These are phyloP conservation scores for Irpex lacteus DNA, from an alignment of 1,284 basidiomycete genomes.

Conservation along the genomic window DNA sequence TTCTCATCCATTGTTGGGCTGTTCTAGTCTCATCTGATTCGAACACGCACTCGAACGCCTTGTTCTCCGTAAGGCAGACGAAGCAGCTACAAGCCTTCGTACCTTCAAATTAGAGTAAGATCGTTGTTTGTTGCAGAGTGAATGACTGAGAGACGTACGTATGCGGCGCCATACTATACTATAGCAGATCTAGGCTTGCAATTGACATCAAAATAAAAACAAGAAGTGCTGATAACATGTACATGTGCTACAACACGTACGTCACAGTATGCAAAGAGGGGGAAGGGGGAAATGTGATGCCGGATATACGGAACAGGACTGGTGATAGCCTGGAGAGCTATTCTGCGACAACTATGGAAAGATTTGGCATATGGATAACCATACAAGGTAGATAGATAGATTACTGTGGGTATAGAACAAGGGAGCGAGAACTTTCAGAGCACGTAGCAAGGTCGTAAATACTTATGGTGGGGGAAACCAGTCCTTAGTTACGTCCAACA, in stretches of 20 bases:
- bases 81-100: not conserved
- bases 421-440: not conserved
- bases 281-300: not conserved
- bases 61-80: no score
- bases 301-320: no score
- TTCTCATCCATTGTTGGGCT: no score
- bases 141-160: not conserved
- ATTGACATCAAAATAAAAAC: no score
- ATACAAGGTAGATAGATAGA: not conserved
- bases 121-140: no score
- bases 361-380: not conserved
- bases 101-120: no score
- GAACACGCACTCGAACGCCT: no score
- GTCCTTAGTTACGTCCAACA: not conserved
- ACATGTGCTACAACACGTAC: conserved; percentile 1
- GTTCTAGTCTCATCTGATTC: no score
- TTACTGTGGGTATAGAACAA: not conserved
- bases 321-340: no score
- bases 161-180: no score
- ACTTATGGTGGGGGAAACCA: not conserved
- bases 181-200: no score
- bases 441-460: conserved; percentile 2
- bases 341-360: not conserved
- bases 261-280: not conserved
- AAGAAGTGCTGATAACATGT: not conserved